Evolutionary conservation across 1,139 yeast genomes (phyloP), one percentile per base, ranked within the genome.

Genomic region (Meyerozyma sp.): DNA sequence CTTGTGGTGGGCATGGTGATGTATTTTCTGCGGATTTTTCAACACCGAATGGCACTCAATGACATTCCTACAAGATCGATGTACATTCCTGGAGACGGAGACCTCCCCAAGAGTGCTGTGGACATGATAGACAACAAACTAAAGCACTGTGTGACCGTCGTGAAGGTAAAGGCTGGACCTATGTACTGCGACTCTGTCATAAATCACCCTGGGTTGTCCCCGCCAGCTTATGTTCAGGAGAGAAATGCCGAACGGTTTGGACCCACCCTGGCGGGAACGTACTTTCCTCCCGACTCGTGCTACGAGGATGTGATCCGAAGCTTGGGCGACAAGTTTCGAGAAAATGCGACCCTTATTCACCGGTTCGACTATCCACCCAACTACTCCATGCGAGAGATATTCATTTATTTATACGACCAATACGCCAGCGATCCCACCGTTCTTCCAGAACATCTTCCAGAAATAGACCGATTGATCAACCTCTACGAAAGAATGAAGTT

Each of bases 401-500:
- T 77, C n/a, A 47, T 62, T 27, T 59, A 57, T 36, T 47, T 63
- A 41, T 49, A 53, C 20, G 46, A 53, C 4, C 45, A 43, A 10
- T 49, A 46, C 23, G 53, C 51, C 18, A 47, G 47, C 28, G 42
- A 42, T 23, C 41, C 47, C n/a, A 42, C 45, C 27, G 36, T 44
- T 36, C 39, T 39, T 16, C 37, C 29, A 10, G 51, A 46, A 5
- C 35, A 41, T 18, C 50, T 48, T 6, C 63, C 64, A 2, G 52
- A 63, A 41, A 57, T 60, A n/a, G 63, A 50, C 32, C 56, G 51
- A 30, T 54, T 83, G 49, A 64, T 83, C 9, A 66, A 65, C 1
- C 61, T 79, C n/a, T 90, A 89, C 62, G 96, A 90, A 51, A 68
- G 69, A 41, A 72, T 84, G 32, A 69, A 90, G 48, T 91, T 81